A percentile compares a stretch with the other conserved stretches of the same genome.
These are phyloP conservation scores for Stenocarpella maydis DNA, from an alignment of 2,329 filamentous ascomycete species.

Conservation along the genomic window DNA sequence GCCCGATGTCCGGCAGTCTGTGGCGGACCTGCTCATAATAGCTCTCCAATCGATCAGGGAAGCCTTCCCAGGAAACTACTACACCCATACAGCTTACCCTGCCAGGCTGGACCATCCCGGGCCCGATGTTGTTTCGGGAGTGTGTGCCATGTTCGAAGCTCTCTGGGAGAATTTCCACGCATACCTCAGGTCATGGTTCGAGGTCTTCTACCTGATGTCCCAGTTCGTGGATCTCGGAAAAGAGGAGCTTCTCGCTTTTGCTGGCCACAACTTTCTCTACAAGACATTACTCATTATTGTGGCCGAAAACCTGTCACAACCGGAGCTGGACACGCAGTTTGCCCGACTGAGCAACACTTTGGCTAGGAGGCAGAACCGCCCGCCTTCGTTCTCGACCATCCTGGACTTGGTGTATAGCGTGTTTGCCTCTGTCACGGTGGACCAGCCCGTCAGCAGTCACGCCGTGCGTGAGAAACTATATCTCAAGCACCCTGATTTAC, in stretches of 20 bases:
- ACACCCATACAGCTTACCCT: conserved; percentile 36
- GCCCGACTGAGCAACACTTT: conserved; percentile 61
- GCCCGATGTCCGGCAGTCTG: conserved; percentile 60
- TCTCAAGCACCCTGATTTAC: conserved; percentile 45
- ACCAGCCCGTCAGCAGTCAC: conserved; percentile 14
- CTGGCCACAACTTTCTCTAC: conserved; percentile 68
- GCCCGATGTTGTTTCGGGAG: conserved; percentile 48
- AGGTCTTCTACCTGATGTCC: conserved; percentile 77
- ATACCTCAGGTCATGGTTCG: conserved; percentile 74
- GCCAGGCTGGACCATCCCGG: conserved; percentile 41
- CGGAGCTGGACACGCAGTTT: conserved; percentile 64
- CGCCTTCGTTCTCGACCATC: conserved; percentile 61
- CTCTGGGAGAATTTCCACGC: conserved; percentile 71
- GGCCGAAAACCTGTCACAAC: conserved; percentile 57
- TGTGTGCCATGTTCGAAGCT: conserved; percentile 58
- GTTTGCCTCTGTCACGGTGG: conserved; percentile 51
- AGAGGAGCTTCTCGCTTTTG: conserved; percentile 63
- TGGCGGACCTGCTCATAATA: conserved; percentile 59
- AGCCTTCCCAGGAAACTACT: conserved; percentile 57
- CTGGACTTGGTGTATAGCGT: conserved; percentile 57
- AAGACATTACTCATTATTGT: conserved; percentile 67
- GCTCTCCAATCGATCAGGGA: conserved; percentile 62
- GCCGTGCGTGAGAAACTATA: conserved; percentile 46
- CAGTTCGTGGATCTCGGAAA: conserved; percentile 70
- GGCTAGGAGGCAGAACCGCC: conserved; percentile 58